Base-by-base conservation (phyloP, 371 early-diverging fungal genomes). In the Lichtheimia hyalospora region DNA sequence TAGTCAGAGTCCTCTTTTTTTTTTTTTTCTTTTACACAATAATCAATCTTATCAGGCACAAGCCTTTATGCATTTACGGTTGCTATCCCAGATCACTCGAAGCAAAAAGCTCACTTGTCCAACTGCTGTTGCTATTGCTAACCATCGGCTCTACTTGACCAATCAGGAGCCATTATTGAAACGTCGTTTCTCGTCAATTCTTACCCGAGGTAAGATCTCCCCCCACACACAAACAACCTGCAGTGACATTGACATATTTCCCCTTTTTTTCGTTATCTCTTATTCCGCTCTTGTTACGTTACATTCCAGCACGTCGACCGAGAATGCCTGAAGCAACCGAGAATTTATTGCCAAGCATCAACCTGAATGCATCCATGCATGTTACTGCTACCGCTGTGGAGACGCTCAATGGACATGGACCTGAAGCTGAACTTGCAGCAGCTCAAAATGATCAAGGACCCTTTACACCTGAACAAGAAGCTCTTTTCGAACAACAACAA, bases 401-500 rank as follows among this genome's bases (percentile, higher is more conserved):
- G 7, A 16, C 16, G 5, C 16, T 60, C 40, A 60, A 60, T 52
- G 60, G 48, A 3, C 60, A 60, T 48, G 49, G 48, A 8, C 60
- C 60, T 23, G 28, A 16, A n/a, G 60, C 60, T 20, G 60, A 53
- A 15, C 24, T 27, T 1, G 40, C 52, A 3, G 39, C 34, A 16
- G 54, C 52, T 44, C 48, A 44, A 16, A 28, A 5, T 5, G 23
- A 27, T 20, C 49, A 52, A 21, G 48, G 21, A 14, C 5, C 42
- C 15, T 34, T 60, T 24, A 54, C 52, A 10, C 43, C 55, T 8
- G 58, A 52, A 34, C 58, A 61, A 42, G 52, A 48, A 25, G 12
- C 25, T 1, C 60, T 73, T 41, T 25, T 53, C 21, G 58, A 64
- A 42, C 64, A 73, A 59, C 73, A 76, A 56, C 61, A 66, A 10